These are phyloP conservation scores for Ballota nigra DNA, from an alignment of 257 asterid species.

Conservation along the genomic window DNA sequence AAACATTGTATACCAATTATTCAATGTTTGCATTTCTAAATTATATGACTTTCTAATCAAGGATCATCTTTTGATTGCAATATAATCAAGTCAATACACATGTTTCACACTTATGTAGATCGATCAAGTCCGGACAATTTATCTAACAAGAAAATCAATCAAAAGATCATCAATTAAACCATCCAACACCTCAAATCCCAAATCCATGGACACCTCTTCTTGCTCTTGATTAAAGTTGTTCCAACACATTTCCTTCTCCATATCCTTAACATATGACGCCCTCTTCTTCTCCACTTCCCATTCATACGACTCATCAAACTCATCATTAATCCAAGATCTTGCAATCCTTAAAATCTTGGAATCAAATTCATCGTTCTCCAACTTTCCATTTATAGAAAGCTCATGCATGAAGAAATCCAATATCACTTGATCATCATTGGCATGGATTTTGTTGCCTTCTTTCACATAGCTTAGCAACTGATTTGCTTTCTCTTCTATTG, in stretches of 20 bases:
- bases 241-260: slow-evolving; percentile 65
- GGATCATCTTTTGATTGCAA: not conserved
- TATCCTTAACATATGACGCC: slow-evolving; percentile 45
- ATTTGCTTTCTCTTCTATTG: slow-evolving; percentile 38
- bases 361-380: slow-evolving; percentile 22
- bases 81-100: not conserved
- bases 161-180: slow-evolving; percentile 47
- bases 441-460: not conserved
- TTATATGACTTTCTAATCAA: too few relatives aligned
- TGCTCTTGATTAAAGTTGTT: slow-evolving; percentile 42
- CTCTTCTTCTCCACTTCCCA: slow-evolving; percentile 50
- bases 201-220: slow-evolving; percentile 39
- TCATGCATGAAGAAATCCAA: slow-evolving; percentile 55
- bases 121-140: not conserved
- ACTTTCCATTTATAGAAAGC: slow-evolving; percentile 22
- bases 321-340: slow-evolving; percentile 46
- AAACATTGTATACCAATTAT: too few relatives aligned
- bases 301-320: slow-evolving; percentile 37
- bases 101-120: not conserved
- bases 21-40: too few relatives aligned
- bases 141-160: slow-evolving; percentile 27
- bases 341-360: slow-evolving; percentile 33
- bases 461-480: slow-evolving; percentile 27
- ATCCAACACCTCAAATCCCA: slow-evolving; percentile 42
- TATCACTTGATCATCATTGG: slow-evolving; percentile 22